Evolutionary conservation across 2,329 filamentous ascomycete species (phyloP), one percentile per base, ranked within the genome.

Genomic region (Aureobasidium leucospermi): DNA sequence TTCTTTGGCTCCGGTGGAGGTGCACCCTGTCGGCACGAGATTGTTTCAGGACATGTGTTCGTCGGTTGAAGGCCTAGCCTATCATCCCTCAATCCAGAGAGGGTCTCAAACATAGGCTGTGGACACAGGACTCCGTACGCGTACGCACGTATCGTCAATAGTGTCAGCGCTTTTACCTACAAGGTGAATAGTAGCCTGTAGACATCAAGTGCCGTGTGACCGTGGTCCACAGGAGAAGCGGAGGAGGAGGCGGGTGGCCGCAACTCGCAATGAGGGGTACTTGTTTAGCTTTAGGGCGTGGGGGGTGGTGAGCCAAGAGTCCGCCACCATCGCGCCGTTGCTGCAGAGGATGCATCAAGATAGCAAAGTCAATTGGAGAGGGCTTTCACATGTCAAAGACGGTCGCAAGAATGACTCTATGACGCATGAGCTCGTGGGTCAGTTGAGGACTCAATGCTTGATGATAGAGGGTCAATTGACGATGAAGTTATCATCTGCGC

Each of bases 251-350:
- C 43, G 39, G 55, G 52, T 46, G 42, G 55, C 42, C 42, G 41
- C 28, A 42, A 34, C 23, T 23, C 23, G 23, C 23, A 32, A 39
- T 58, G 55, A 58, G 55, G 55, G 55, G 55, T 58, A 58, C 55
- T 16, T 46, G 23, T 46, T 15, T 23, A 23, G 23, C 23, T 39
- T 31, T 10, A 11, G 42, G 52, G 41, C 52, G 52, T 58, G 55
- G 42, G 42, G 41, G 23, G 42, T 45, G 55, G 45, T 32, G 11
- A 48, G 28, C 45, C 29, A 48, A 32, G 29, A 7, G 6, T 16
- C 16, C 42, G 55, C 55, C 55, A 58, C 53, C 31, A 55, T 55
- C 51, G 51, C 51, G 51, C 51, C 51, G 51, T 55, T 57, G 32
- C 31, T 48, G 45, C 45, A 34, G 16, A 45, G 16, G 42, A 45